Base-by-base conservation (phyloP, 2,329 filamentous ascomycete genomes). In the Aspergillus sp. region DNA sequence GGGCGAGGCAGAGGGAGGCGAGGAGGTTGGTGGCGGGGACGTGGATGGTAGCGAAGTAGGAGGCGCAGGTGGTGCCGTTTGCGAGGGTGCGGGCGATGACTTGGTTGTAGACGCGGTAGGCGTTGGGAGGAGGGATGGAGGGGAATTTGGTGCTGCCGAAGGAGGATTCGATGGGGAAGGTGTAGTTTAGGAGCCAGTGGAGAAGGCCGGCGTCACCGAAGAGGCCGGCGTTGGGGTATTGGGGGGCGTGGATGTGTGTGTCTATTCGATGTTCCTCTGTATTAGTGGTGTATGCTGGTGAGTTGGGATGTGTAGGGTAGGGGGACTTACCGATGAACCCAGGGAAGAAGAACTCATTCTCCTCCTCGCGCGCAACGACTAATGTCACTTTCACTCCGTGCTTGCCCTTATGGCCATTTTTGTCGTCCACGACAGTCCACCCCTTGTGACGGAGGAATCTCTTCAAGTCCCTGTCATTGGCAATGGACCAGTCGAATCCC, bases 31-130 rank as follows among this genome's bases (percentile, higher is more conserved):
- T 99, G 1, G 92, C 87, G 0, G 86, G 82, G 1, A 96, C 90
- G 73, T 96, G 88, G 64, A 92, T 87, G 25, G 95, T 98, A 60
- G 94, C 94, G 75, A 90, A 98, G 82, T 98, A 98, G n/a, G 91
- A 86, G 5, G 92, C 92, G 10, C 91, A 95, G 0, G 95, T 99
- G 8, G 95, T 99, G 64, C 95, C 95, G 73, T 97, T 88, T 21
- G 91, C 85, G 10, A 99, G 85, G 0, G 92, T 96, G 50, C 91
- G 87, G 30, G 86, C 82, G 64, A 99, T 86, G 64, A 91, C 89
- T 60, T 89, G 88, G 23, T 84, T 83, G 78, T 98, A 99, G 63
- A 96, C 88, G 38, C 64, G 65, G 30, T 68, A 67, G 8, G 70
- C 73, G 23, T 61, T 67, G 21, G 60, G 64, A 1, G 71, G 71